Base-by-base conservation (phyloP, 371 early-diverging fungal genomes). In the Coemansia sp. region DNA sequence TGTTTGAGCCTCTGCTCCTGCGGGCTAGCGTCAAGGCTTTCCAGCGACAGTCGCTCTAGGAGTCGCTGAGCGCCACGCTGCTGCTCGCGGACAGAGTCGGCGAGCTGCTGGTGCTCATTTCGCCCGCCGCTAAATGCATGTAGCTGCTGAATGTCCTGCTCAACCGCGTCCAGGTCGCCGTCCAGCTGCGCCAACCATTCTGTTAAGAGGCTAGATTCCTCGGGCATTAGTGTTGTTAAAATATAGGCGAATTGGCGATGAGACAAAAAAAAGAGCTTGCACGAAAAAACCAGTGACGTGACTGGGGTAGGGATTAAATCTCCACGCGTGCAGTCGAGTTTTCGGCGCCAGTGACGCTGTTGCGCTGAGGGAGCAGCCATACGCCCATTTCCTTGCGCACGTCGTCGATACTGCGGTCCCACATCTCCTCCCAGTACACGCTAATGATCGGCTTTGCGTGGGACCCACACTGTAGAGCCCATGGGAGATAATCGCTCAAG, bases 401-500 rank as follows among this genome's bases (percentile, higher is more conserved):
- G 0, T 87, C 84, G 37, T 86, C 86, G n/a, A 97, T 58, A 9
- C 83, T 79, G 44, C 70, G 81, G 40, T 92, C 82, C 78, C 88
- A 85, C 62, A 86, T 82, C 46, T 95, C 89, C 75, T 94, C 95
- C 80, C 89, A 98, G 69, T 88, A 84, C 16, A 97, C 88, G 72
- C 88, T 89, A 85, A 98, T 87, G 33, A 96, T 67, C 18, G 89
- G 86, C 75, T 82, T 83, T 18, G 87, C 77, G 38, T 83, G 83
- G 32, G 81, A 78, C 16, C 90, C 95, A 65, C 87, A 86, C 65
- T 91, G 89, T 14, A 97, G 66, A n/a, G 95, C 96, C 98, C 98
- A 97, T 12, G 97, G 96, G 11, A 95, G 84, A 75, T 90, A 92
- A 7, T 75, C 67, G 2, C 72, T 51, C 58, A 88, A 86, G 11